phyloP scores from a whole-genome alignment of 495 filamentous ascomycete genomes.

The Tetracladium setigerum region DNA sequence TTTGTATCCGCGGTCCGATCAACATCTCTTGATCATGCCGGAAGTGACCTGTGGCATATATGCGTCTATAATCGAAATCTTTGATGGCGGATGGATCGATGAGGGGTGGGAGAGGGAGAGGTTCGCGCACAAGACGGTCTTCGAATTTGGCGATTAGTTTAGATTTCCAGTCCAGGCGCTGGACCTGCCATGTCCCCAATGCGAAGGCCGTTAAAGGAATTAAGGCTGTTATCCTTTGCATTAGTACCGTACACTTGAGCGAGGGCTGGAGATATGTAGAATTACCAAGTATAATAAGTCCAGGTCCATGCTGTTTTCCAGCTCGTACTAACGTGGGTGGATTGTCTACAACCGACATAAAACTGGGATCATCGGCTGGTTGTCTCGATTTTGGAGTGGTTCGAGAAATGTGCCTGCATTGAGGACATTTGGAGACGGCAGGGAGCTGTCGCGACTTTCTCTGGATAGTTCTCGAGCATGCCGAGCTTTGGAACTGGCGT shows the following conservation, averaged over 20 bases:
- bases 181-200: conserved; percentile 93
- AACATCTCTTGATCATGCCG: conserved; percentile 94
- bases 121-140: conserved; percentile 79
- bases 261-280: not conserved
- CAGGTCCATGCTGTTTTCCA: conserved; percentile 67
- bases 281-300: conserved; percentile 70
- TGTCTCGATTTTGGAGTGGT: conserved; percentile 16
- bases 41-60: conserved; percentile 65
- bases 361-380: conserved; percentile 60
- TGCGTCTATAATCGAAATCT: conserved; percentile 89
- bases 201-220: conserved; percentile 88
- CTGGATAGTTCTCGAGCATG: not conserved
- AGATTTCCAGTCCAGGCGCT: conserved; percentile 88
- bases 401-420: conserved; percentile 17
- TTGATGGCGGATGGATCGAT: conserved; percentile 71
- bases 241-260: not conserved
- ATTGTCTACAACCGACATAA: conserved; percentile 78
- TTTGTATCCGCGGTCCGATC: conserved; percentile 79
- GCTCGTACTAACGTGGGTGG: conserved; percentile 68
- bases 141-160: conserved; percentile 82
- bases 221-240: conserved; percentile 45
- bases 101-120: conserved; percentile 75
- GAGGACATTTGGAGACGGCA: conserved; percentile 5
- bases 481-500: conserved; percentile 1
- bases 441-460: not conserved